phyloP scores from a whole-genome alignment of 306 rosid species.

The Cicer cuneatum region DNA sequence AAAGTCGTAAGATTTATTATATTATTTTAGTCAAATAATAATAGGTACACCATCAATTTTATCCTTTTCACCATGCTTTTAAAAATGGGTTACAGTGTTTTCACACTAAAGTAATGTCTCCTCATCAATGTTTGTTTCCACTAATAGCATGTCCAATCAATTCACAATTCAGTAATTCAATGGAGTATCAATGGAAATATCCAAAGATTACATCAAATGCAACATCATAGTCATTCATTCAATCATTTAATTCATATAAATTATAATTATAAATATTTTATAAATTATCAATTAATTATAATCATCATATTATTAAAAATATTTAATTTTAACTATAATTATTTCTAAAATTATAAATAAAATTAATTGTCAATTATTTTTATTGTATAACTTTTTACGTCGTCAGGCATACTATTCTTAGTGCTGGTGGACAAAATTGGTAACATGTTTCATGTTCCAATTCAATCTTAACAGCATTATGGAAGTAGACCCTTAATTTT shows the following conservation, averaged over 20 bases:
- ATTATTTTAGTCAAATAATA: constrained; percentile 35
- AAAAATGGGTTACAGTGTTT: constrained; percentile 37
- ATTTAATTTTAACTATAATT: too few relatives aligned
- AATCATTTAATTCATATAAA: background rate
- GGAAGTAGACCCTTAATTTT: constrained; percentile 38
- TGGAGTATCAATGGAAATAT: constrained; percentile 50
- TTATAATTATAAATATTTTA: too few relatives aligned
- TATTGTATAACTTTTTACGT: background rate
- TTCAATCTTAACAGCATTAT: constrained; percentile 38
- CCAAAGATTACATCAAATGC: constrained; percentile 41
- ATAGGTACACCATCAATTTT: constrained; percentile 33
- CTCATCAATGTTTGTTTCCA: constrained; percentile 39
- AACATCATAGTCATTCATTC: constrained; percentile 33
- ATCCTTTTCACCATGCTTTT: constrained; percentile 33
- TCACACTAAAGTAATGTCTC: constrained; percentile 43
- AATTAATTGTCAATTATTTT: too few relatives aligned
- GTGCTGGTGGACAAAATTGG: constrained; percentile 32
- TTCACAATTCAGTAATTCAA: constrained; percentile 39
- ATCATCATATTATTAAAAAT: too few relatives aligned
- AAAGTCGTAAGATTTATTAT: constrained; percentile 14
- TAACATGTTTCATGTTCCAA: constrained; percentile 46
- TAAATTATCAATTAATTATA: too few relatives aligned
- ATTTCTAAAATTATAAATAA: too few relatives aligned
- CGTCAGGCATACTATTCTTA: constrained; percentile 39
- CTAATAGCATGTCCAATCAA: constrained; percentile 50